These are phyloP conservation scores for Andrographis paniculata DNA, from an alignment of 305 asterid genomes.

Conservation along the genomic window DNA sequence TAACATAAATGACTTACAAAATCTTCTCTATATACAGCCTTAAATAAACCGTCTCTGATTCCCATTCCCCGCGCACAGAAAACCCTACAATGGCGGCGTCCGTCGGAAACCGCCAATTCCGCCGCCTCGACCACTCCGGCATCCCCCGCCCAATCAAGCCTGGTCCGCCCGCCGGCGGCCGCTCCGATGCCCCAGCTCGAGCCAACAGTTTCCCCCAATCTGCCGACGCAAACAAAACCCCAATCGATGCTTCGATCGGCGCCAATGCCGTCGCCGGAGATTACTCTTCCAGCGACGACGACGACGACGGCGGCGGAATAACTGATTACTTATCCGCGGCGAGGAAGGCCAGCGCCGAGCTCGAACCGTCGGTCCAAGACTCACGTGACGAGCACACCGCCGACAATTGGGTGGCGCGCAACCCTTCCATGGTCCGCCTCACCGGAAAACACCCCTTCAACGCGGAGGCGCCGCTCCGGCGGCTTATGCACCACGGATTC, in stretches of 20 bases:
- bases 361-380: slow-evolving; percentile 63
- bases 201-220: slow-evolving; percentile 32
- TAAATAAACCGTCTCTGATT: slow-evolving; percentile 9
- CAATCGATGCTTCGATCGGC: too few relatives aligned
- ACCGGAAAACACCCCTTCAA: slow-evolving; percentile 97
- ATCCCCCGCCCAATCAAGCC: slow-evolving; percentile 30
- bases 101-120: slow-evolving; percentile 62
- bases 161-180: slow-evolving; percentile 23
- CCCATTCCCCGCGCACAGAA: slow-evolving; percentile 11
- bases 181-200: slow-evolving; percentile 63
- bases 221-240: too few relatives aligned
- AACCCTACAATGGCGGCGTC: slow-evolving; percentile 58
- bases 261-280: too few relatives aligned
- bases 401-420: slow-evolving; percentile 75
- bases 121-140: slow-evolving; percentile 41
- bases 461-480: slow-evolving; percentile 72
- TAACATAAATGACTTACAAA: too few relatives aligned
- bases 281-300: slow-evolving; percentile 50
- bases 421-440: slow-evolving; percentile 70
- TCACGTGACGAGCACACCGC: slow-evolving; percentile 62
- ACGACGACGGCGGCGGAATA: slow-evolving; percentile 36
- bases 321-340: slow-evolving; percentile 19
- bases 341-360: slow-evolving; percentile 42
- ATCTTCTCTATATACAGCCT: too few relatives aligned
- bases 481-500: slow-evolving; percentile 92